Conservation (phyloP, 176 grass and related monocot species). For the Puccinellia tenuiflora region DNA sequence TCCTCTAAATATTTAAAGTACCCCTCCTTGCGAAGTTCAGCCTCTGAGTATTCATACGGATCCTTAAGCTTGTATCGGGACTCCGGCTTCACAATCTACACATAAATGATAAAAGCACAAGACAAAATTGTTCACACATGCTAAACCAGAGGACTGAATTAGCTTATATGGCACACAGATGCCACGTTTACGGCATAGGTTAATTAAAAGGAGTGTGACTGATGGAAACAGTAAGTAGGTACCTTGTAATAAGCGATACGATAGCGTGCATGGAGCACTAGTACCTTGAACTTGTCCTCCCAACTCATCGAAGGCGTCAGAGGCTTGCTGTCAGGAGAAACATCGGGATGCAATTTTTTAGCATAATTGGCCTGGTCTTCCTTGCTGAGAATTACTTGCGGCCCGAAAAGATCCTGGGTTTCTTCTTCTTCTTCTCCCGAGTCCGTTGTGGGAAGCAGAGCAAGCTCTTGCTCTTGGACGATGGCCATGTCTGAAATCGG, state of each 20-base stretch:
- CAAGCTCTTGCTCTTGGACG: background rate
- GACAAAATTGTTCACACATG: background rate
- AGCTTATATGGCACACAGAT: background rate
- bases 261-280: background rate
- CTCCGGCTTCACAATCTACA: background rate
- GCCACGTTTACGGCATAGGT: background rate
- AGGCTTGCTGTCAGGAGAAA: background rate
- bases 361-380: background rate
- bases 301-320: background rate
- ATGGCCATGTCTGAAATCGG: background rate
- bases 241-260: background rate
- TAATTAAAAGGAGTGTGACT: background rate
- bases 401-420: background rate
- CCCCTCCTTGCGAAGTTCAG: background rate
- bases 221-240: background rate
- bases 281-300: background rate
- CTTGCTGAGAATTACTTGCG: background rate
- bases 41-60: background rate
- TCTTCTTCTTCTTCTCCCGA: background rate
- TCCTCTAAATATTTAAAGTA: background rate
- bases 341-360: background rate
- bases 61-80: background rate
- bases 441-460: background rate
- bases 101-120: background rate
- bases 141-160: background rate